Evolutionary conservation across 768 basidiomycete genomes (phyloP).

Genomic region (Rhodocollybia butyracea): DNA sequence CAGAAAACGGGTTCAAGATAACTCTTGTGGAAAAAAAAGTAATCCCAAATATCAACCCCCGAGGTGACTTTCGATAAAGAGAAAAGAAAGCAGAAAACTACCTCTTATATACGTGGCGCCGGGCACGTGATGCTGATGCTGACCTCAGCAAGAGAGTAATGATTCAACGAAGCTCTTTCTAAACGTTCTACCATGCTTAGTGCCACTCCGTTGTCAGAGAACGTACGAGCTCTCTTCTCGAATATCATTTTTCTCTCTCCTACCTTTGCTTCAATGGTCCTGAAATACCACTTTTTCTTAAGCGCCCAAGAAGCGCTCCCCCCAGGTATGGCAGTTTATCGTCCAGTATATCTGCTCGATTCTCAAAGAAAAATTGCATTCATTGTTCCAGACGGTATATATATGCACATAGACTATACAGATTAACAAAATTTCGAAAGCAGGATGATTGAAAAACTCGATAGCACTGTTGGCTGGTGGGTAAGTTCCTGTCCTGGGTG

Average conservation of each 20-base stretch:
- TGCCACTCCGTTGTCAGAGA: not conserved
- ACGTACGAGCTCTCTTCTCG: not conserved
- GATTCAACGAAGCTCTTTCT: not conserved
- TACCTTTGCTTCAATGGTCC: not conserved
- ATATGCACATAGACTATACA: not conserved
- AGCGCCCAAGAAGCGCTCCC: not conserved
- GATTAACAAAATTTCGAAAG: not conserved
- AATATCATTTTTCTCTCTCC: not conserved
- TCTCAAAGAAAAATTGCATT: not conserved
- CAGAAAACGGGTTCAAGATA: not conserved
- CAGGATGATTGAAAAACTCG: not conserved
- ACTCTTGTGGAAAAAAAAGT: not conserved
- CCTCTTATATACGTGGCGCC: not conserved
- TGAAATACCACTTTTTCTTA: too few relatives aligned
- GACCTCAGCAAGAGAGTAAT: not conserved
- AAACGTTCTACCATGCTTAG: not conserved
- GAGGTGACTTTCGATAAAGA: slow-evolving; percentile 5
- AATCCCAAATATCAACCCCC: slow-evolving; percentile 5
- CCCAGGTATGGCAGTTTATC: not conserved
- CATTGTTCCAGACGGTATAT: not conserved
- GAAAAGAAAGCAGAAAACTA: not conserved
- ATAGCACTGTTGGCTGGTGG: not conserved
- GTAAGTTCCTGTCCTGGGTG: not conserved
- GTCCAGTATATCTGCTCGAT: not conserved
- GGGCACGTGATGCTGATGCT: not conserved